phyloP scores from a whole-genome alignment of 2,329 filamentous ascomycete genomes.

The Cucurbitaria berberidis region DNA sequence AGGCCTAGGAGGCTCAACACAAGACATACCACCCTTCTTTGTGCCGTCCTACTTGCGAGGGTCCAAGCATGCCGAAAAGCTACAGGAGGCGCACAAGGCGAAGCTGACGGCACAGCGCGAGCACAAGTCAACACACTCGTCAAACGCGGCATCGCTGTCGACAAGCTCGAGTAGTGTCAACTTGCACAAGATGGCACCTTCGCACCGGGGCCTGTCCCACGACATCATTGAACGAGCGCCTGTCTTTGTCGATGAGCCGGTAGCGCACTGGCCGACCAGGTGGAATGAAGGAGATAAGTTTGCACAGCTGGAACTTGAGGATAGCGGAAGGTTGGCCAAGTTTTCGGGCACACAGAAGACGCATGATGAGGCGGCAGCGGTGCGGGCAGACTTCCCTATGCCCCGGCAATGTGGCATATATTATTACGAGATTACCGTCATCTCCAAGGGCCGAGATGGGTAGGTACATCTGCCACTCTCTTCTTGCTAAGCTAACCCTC shows the following conservation, averaged over 20 bases:
- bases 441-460: slow-evolving; percentile 72
- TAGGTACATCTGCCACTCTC: slow-evolving; percentile 52
- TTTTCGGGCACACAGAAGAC: slow-evolving; percentile 63
- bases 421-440: slow-evolving; percentile 80
- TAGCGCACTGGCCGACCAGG: slow-evolving; percentile 76
- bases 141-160: slow-evolving; percentile 57
- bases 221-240: slow-evolving; percentile 82
- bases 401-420: slow-evolving; percentile 90
- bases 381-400: slow-evolving; percentile 85
- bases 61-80: slow-evolving; percentile 77
- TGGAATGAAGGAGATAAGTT: slow-evolving; percentile 85
- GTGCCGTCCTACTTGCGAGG: slow-evolving; percentile 81
- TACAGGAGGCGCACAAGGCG: slow-evolving; percentile 72
- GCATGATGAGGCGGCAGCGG: slow-evolving; percentile 76
- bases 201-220: slow-evolving; percentile 79
- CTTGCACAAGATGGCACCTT: slow-evolving; percentile 66
- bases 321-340: slow-evolving; percentile 74
- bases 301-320: slow-evolving; percentile 72
- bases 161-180: slow-evolving; percentile 64
- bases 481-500: slow-evolving; percentile 23
- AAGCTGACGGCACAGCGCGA: slow-evolving; percentile 60
- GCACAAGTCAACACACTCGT: slow-evolving; percentile 51
- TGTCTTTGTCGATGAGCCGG: slow-evolving; percentile 62
- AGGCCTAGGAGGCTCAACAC: slow-evolving; percentile 28
- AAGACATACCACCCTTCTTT: slow-evolving; percentile 66